Conservation (phyloP, 1,139 yeast species). For the Taphrina communis region DNA sequence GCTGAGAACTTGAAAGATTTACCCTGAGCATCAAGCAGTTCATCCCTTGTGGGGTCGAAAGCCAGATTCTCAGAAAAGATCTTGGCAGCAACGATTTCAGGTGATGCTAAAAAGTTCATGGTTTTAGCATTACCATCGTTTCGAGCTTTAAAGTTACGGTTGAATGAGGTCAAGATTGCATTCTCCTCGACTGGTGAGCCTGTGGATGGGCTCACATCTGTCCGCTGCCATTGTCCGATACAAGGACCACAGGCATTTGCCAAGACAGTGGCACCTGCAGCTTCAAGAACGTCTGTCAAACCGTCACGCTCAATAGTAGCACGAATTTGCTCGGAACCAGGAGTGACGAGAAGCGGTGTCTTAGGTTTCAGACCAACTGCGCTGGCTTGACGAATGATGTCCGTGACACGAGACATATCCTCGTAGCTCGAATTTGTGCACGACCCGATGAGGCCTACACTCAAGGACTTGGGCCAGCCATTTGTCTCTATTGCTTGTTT, state of each 20-base stretch:
- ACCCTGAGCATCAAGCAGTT: constrained; percentile 70
- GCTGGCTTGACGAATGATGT: constrained; percentile 83
- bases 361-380: constrained; percentile 86
- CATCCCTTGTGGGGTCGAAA: constrained; percentile 85
- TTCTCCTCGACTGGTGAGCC: constrained; percentile 54
- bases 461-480: constrained; percentile 79
- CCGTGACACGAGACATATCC: constrained; percentile 94
- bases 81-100: constrained; percentile 96
- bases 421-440: constrained; percentile 98
- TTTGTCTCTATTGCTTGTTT: constrained; percentile 67
- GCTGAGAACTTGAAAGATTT: constrained; percentile 72
- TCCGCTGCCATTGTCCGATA: constrained; percentile 98
- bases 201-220: constrained; percentile 60
- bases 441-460: constrained; percentile 94
- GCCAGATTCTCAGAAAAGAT: constrained; percentile 88
- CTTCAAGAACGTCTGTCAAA: constrained; percentile 73
- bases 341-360: constrained; percentile 90
- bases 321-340: constrained; percentile 98
- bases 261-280: constrained; percentile 85
- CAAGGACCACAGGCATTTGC: constrained; percentile 99
- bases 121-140: constrained; percentile 97
- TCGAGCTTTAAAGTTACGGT: constrained; percentile 95
- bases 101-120: constrained; percentile 94
- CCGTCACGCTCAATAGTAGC: constrained; percentile 98
- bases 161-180: constrained; percentile 92